Percentiles rank a stretch among this genome's conserved stretches.
These are phyloP conservation scores for Phialocephala sp. DNA, from an alignment of 2,329 filamentous ascomycete species.

Conservation along the genomic window DNA sequence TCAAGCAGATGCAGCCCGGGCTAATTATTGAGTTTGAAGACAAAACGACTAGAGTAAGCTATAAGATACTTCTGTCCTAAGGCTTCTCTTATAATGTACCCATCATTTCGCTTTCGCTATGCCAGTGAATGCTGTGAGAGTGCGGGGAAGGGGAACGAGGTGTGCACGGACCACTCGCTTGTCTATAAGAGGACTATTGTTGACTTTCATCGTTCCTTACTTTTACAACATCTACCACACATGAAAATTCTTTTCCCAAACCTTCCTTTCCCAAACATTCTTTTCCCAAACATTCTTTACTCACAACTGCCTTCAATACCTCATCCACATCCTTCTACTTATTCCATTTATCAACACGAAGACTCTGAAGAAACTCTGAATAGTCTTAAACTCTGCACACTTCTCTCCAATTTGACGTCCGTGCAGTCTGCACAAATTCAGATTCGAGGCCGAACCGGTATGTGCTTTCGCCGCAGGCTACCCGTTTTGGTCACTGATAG, in stretches of 20 bases:
- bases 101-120: background rate
- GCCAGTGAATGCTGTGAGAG: background rate
- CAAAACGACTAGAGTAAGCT: no score
- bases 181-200: background rate
- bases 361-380: no score
- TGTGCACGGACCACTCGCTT: background rate
- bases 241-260: background rate
- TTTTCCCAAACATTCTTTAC: background rate
- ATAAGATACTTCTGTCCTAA: no score
- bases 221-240: background rate
- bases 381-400: no score
- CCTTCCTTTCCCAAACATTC: background rate
- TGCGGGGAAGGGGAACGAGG: background rate
- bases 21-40: no score
- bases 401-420: no score
- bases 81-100: background rate
- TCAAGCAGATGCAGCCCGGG: no score
- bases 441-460: background rate
- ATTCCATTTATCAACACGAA: background rate
- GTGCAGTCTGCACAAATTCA: no score
- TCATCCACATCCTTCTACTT: background rate
- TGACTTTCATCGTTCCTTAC: background rate
- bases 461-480: no score
- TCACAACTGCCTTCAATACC: background rate
- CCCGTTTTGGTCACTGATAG: background rate